Base-by-base conservation (phyloP, 768 basidiomycete species). In the Naganishia onofrii region DNA sequence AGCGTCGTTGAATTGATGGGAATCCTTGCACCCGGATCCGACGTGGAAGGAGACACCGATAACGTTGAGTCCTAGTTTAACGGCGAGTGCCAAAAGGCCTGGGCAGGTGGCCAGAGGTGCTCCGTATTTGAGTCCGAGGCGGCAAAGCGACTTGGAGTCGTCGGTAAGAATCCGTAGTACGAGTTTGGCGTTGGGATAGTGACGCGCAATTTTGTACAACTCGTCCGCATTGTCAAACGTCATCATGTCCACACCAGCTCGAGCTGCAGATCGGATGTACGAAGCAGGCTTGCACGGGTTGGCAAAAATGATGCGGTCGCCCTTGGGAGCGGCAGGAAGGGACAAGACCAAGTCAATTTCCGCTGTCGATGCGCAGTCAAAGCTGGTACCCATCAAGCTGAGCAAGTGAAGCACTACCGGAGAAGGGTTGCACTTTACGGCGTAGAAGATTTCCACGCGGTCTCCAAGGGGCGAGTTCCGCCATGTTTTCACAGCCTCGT, bases 181-280 rank as follows among this genome's bases (percentile, higher is more conserved):
- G 56, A 96, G 87, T 81, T 91, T 88, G 10, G 96, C 94, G 36
- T 81, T 75, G 0, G 93, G 91, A 79, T 93, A 88, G 6, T 85
- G 82, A 38, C 89, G 88, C 21, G 90, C 87, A 71, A 98, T 87
- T 83, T 99, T 99, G 87, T 90, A 86, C 21, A 99, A 84, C 80
- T 99, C 96, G 82, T 99, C 96, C 48, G 87, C 86, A 82, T 98
- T 99, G 84, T 99, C 96, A 79, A 99, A 99, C 6, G 95, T 97
- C 95, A 97, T 96, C 83, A 86, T 88, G 78, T 92, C 86, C 65
- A 98, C 94, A 26, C 90, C 88, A 36, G 84, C 81, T 75, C 86
- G 87, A 51, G 88, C 88, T 19, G 96, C 91, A 75, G 87, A 86
- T 58, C 93, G 90, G 76, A 99, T 86, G 83, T 94, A 97, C 0